Percentiles rank a stretch among this genome's conserved stretches.
Conservation (phyloP, 345 rosid genomes). For the Populus pruinosa region DNA sequence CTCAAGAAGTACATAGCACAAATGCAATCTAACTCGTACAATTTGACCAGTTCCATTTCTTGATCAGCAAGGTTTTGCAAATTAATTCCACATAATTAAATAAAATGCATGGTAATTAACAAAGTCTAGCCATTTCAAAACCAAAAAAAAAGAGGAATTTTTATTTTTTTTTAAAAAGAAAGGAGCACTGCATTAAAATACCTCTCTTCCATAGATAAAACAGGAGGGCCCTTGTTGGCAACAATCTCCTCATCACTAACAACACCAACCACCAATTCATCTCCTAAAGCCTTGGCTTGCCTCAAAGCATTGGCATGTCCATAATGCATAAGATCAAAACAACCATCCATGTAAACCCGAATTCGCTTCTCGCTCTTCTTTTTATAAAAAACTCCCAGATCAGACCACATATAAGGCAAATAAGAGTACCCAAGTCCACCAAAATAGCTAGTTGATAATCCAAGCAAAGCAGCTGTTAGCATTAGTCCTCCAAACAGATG, state of each 20-base stretch:
- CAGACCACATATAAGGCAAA: conserved; percentile 38
- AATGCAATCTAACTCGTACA: neutral
- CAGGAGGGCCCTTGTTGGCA: conserved; percentile 93
- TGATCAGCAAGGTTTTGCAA: neutral
- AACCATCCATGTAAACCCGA: conserved; percentile 97
- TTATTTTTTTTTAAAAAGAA: neutral
- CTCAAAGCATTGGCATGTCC: conserved; percentile 92
- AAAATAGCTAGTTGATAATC: conserved; percentile 58
- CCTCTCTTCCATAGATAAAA: conserved; percentile 86
- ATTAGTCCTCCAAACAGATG: conserved; percentile 64
- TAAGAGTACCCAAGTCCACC: conserved; percentile 53
- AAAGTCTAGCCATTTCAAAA: neutral
- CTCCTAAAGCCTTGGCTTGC: conserved; percentile 88
- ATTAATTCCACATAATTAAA: neutral
- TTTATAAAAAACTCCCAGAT: conserved; percentile 42
- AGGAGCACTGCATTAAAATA: conserved; percentile 17
- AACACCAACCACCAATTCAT: conserved; percentile 87
- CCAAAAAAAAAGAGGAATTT: neutral
- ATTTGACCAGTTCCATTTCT: neutral
- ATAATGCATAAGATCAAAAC: conserved; percentile 97
- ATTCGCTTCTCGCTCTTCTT: conserved; percentile 43
- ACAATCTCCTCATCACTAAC: conserved; percentile 92
- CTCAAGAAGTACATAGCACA: neutral
- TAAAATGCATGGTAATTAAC: neutral
- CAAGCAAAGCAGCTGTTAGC: conserved; percentile 61